Conservation (phyloP, 2,329 filamentous ascomycete species). For the Fusarium chuoi region DNA sequence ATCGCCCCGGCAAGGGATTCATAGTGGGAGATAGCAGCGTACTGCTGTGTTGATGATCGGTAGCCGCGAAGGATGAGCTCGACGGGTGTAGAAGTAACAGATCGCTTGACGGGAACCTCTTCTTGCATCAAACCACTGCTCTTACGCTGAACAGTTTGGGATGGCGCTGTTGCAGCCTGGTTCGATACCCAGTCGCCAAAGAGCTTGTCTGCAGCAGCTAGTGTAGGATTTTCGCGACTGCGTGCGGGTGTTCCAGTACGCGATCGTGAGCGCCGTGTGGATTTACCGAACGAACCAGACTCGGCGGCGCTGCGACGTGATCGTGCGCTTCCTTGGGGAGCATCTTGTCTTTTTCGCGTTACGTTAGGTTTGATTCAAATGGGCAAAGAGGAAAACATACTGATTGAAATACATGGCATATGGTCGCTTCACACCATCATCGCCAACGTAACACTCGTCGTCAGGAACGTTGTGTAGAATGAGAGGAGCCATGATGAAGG, state of each 20-base stretch:
- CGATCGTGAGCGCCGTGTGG: conserved; percentile 70
- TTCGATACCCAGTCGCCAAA: conserved; percentile 68
- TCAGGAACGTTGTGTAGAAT: conserved; percentile 76
- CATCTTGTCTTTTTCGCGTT: conserved; percentile 59
- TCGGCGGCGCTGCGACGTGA: conserved; percentile 66
- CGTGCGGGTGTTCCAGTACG: conserved; percentile 68
- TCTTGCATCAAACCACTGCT: conserved; percentile 51
- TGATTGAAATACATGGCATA: conserved; percentile 74
- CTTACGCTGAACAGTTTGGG: conserved; percentile 48
- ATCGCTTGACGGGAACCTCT: conserved; percentile 52
- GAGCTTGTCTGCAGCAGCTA: conserved; percentile 69
- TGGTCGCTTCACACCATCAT: conserved; percentile 72
- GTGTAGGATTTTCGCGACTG: conserved; percentile 68
- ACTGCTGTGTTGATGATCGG: conserved; percentile 71
- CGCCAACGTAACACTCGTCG: conserved; percentile 73
- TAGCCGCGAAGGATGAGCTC: conserved; percentile 91
- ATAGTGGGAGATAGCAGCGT: conserved; percentile 89
- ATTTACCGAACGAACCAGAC: conserved; percentile 73
- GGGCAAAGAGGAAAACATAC: conserved; percentile 52
- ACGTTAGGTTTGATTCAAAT: conserved; percentile 1
- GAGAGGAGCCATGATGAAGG: conserved; percentile 66
- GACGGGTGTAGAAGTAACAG: conserved; percentile 59
- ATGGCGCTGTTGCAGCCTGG: conserved; percentile 51
- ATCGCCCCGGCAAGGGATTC: conserved; percentile 87
- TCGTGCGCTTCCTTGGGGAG: conserved; percentile 59